phyloP scores from a whole-genome alignment of 2,329 filamentous ascomycete species.

The Colletotrichum cereale region DNA sequence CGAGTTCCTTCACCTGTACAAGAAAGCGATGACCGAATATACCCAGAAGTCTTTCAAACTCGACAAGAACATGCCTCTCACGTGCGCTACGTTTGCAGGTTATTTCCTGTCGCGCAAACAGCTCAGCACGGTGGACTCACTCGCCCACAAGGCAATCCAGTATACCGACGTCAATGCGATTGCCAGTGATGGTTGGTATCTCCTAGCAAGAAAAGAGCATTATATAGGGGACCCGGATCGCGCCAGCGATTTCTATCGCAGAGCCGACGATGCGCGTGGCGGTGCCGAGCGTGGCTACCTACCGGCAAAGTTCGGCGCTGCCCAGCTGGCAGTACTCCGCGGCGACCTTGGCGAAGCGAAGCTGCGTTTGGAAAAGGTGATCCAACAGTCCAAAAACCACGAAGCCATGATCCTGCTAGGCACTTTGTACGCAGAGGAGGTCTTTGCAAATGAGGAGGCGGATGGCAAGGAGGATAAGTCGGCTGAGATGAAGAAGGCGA shows the following conservation, averaged over 20 bases:
- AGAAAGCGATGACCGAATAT: constrained; percentile 93
- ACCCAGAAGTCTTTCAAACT: constrained; percentile 94
- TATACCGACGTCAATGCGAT: constrained; percentile 96
- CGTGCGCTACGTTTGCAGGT: constrained; percentile 88
- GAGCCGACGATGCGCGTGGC: constrained; percentile 91
- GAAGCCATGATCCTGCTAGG: constrained; percentile 95
- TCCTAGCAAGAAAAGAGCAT: constrained; percentile 92
- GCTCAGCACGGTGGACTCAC: constrained; percentile 83
- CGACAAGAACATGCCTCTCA: constrained; percentile 90
- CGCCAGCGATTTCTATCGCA: constrained; percentile 88
- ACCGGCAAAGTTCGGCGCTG: constrained; percentile 93
- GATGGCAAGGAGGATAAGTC: constrained; percentile 88
- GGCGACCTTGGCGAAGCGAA: constrained; percentile 93
- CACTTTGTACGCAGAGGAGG: constrained; percentile 93
- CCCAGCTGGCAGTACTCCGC: constrained; percentile 87
- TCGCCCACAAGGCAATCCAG: constrained; percentile 94
- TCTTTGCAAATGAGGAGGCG: constrained; percentile 81
- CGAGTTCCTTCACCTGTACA: constrained; percentile 87
- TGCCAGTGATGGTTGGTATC: constrained; percentile 97
- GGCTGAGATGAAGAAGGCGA: constrained; percentile 86
- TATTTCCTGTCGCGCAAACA: constrained; percentile 90
- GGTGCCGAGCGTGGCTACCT: constrained; percentile 91
- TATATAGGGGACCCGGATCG: constrained; percentile 80
- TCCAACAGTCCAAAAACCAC: constrained; percentile 83
- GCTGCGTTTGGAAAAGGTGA: constrained; percentile 92